phyloP scores from a whole-genome alignment of 1,139 yeast genomes.

The Kodamaea sp. region DNA sequence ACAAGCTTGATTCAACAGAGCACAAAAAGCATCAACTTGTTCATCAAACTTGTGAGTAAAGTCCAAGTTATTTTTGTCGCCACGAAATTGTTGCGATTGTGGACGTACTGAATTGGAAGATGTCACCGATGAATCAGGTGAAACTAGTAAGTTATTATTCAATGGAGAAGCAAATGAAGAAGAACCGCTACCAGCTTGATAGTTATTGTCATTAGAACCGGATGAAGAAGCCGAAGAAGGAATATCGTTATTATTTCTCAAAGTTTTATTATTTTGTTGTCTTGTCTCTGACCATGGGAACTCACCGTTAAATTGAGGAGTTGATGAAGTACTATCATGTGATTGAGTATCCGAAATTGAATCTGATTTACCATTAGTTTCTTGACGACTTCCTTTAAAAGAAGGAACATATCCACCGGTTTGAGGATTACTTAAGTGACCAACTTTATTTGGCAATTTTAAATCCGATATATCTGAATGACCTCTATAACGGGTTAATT shows the following conservation, averaged over 20 bases:
- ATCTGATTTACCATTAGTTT: too few relatives aligned
- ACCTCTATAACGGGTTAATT: slow-evolving; percentile 63
- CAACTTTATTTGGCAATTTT: slow-evolving; percentile 33
- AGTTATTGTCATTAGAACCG: slow-evolving; percentile 7
- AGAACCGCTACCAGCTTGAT: slow-evolving; percentile 27
- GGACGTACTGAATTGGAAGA: slow-evolving; percentile 8
- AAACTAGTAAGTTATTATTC: slow-evolving; percentile 36
- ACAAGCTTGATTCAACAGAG: slow-evolving; percentile 72
- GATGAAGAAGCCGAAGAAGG: slow-evolving; percentile 1
- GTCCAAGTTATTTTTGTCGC: slow-evolving; percentile 7
- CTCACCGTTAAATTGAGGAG: slow-evolving; percentile 20
- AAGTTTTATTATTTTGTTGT: not conserved
- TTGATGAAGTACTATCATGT: not conserved
- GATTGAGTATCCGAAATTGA: too few relatives aligned
- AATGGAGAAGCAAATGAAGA: slow-evolving; percentile 40
- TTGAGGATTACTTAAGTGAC: slow-evolving; percentile 27
- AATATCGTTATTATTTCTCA: slow-evolving; percentile 1
- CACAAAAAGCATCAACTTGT: slow-evolving; percentile 63
- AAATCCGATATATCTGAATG: slow-evolving; percentile 35
- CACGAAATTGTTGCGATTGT: slow-evolving; percentile 1
- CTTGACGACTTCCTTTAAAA: slow-evolving; percentile 12
- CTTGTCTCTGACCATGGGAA: slow-evolving; percentile 31
- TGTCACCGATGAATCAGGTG: slow-evolving; percentile 32
- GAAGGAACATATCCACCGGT: slow-evolving; percentile 18
- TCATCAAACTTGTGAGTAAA: slow-evolving; percentile 35